phyloP scores from a whole-genome alignment of 768 basidiomycete species.

The Trametes cingulata region DNA sequence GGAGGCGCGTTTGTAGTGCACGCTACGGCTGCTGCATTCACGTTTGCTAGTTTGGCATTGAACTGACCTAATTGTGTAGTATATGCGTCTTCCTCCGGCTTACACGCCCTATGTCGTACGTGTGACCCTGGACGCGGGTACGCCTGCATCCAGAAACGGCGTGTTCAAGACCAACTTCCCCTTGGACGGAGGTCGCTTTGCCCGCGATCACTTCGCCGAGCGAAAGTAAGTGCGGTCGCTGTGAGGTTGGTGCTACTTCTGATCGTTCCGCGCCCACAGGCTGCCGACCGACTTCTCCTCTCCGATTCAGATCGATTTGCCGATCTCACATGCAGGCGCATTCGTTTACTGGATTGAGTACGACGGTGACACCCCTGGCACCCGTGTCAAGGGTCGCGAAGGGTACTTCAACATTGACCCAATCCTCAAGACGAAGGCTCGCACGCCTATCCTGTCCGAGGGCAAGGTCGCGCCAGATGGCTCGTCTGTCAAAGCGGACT shows the following conservation, averaged over 20 bases:
- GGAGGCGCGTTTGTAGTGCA: too few relatives aligned
- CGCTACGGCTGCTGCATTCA: too few relatives aligned
- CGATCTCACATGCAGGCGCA: slow-evolving; percentile 95
- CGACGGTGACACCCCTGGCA: slow-evolving; percentile 56
- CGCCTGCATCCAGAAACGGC: slow-evolving; percentile 86
- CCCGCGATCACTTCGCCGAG: slow-evolving; percentile 70
- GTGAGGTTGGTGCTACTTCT: neutral
- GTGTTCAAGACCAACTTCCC: slow-evolving; percentile 97
- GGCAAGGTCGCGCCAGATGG: slow-evolving; percentile 53
- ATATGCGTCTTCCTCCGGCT: slow-evolving; percentile 94
- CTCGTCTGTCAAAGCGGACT: slow-evolving; percentile 47
- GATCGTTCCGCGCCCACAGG: slow-evolving; percentile 38
- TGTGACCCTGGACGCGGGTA: slow-evolving; percentile 89
- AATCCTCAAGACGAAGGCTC: slow-evolving; percentile 70
- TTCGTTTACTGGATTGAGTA: slow-evolving; percentile 97
- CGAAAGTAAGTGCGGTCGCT: slow-evolving; percentile 58
- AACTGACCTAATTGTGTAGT: too few relatives aligned
- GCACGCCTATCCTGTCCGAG: slow-evolving; percentile 68
- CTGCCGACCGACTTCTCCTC: slow-evolving; percentile 86
- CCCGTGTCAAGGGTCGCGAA: slow-evolving; percentile 77
- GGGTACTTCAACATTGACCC: slow-evolving; percentile 99
- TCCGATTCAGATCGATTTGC: slow-evolving; percentile 90
- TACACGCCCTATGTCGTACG: slow-evolving; percentile 86
- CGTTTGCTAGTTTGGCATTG: too few relatives aligned
- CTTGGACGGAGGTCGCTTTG: slow-evolving; percentile 85